Base-by-base conservation (phyloP, 805 yeast species). In the Schizosaccharomyces pombe region DNA sequence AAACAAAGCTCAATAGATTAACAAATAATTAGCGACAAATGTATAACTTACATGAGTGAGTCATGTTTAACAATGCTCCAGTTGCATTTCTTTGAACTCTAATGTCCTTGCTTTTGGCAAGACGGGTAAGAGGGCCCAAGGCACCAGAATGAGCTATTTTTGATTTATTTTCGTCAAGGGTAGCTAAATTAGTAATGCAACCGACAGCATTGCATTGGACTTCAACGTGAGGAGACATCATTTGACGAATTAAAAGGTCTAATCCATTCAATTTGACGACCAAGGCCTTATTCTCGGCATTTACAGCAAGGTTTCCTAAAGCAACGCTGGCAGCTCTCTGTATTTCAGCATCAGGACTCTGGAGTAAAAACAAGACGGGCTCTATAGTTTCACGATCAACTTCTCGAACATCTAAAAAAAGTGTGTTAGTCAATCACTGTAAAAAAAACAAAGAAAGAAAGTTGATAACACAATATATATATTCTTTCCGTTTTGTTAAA, bases 141-240 rank as follows among this genome's bases (percentile, higher is more conserved):
- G 98, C 98, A 19, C 98, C 99, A 24, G 93, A 80, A 52, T 86
- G 81, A 22, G 99, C 99, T 62, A 91, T 91, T 66, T 85, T 86
- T 54, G 91, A 80, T 67, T 91, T 91, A 70, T 91, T 91, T 63
- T 85, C 95, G 68, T 91, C 99, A 68, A 85, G 95, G 5, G 98
- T 91, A 5, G 98, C 98, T 67, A 91, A 76, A 65, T 91, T 91
- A 37, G 99, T 91, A 64, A 91, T 87, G 67, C 98, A 91, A 16
- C 99, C 99, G 56, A 91, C 98, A 2, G 99, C 98, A 65, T 91
- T 91, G 68, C 99, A 91, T 69, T 91, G 98, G 40, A 91, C 97
- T 67, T 91, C 99, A 56, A 91, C 94, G 63, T 91, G 91, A 55
- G 91, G 77, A 47, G 94, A 82, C 82, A 85, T 82, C 99, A 91